Evolutionary conservation across 225 moss, liverwort and hornwort species (phyloP).

Genomic region (Physcomitrium patens): DNA sequence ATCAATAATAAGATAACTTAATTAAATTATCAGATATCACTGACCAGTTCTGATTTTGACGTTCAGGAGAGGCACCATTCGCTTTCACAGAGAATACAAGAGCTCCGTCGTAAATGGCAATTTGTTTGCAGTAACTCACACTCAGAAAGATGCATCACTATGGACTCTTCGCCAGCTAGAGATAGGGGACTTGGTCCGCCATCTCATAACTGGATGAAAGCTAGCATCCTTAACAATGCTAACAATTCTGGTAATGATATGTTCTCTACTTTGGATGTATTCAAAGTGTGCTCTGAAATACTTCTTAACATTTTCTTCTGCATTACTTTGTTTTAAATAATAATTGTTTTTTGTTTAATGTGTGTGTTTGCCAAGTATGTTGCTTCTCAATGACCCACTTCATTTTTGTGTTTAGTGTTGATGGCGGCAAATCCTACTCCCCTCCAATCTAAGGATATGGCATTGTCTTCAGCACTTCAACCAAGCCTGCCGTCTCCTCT

Average conservation of each 20-base stretch:
- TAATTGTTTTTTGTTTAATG: no score
- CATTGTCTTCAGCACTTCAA: not conserved
- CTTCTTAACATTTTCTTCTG: no score
- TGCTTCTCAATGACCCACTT: not conserved
- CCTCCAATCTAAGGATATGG: not conserved
- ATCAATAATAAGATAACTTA: no score
- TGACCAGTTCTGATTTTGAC: not conserved
- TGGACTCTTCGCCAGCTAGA: constrained; percentile 12
- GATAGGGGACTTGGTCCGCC: constrained; percentile 14
- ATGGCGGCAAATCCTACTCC: constrained; percentile 14
- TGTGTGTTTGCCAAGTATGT: no score
- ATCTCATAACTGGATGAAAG: constrained; percentile 7
- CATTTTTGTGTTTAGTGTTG: constrained; percentile 7
- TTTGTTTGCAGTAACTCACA: constrained; percentile 37
- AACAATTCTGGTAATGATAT: constrained; percentile 14
- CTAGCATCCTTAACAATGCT: constrained; percentile 12
- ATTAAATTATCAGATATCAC: not conserved
- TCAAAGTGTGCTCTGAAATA: no score
- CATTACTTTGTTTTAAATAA: no score
- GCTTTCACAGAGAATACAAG: constrained; percentile 24
- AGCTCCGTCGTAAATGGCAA: constrained; percentile 48
- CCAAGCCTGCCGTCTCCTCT: constrained; percentile 15
- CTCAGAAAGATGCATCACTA: not conserved
- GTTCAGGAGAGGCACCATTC: constrained; percentile 28
- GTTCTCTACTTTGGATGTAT: not conserved